These are phyloP conservation scores for Nothophytophthora sp. DNA, from an alignment of 352 stramenopile species.

Conservation along the genomic window DNA sequence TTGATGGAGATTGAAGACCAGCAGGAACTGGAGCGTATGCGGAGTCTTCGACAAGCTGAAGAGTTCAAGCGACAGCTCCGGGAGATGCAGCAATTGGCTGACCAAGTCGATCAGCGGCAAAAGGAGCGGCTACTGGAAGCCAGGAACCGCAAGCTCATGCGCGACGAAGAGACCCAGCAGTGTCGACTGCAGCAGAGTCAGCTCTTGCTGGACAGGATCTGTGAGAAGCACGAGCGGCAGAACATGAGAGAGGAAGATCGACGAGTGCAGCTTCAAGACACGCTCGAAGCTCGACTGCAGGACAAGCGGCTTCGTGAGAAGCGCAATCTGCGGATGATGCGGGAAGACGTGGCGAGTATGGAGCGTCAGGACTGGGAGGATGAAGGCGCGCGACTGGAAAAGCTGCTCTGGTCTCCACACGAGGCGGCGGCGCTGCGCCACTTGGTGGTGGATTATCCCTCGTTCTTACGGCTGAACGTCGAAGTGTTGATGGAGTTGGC, in stretches of 20 bases:
- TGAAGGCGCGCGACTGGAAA: constrained; percentile 48
- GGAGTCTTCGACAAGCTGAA: constrained; percentile 10
- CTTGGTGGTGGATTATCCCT: constrained; percentile 25
- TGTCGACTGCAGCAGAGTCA: constrained; percentile 38
- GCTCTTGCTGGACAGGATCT: constrained; percentile 21
- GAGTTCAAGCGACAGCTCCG: constrained; percentile 40
- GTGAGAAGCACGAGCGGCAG: constrained; percentile 49
- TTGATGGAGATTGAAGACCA: constrained; percentile 56
- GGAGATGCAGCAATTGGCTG: constrained; percentile 44
- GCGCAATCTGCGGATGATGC: constrained; percentile 53
- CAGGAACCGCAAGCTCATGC: constrained; percentile 53
- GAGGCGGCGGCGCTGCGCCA: constrained; percentile 34
- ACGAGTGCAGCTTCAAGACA: constrained; percentile 11
- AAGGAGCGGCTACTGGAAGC: constrained; percentile 47
- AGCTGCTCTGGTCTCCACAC: constrained; percentile 46
- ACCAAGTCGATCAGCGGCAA: constrained; percentile 31
- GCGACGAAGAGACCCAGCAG: constrained; percentile 64
- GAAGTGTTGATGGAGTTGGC: constrained; percentile 41
- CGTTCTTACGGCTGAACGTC: constrained; percentile 46
- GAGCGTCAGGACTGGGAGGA: constrained; percentile 44
- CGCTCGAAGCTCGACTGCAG: constrained; percentile 11
- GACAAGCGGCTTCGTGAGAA: constrained; percentile 40
- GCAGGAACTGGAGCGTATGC: constrained; percentile 10
- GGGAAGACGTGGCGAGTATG: constrained; percentile 58
- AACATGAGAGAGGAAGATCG: constrained; percentile 48